Conservation (phyloP, 2,329 filamentous ascomycete species). For the Verticillium tricorpus region DNA sequence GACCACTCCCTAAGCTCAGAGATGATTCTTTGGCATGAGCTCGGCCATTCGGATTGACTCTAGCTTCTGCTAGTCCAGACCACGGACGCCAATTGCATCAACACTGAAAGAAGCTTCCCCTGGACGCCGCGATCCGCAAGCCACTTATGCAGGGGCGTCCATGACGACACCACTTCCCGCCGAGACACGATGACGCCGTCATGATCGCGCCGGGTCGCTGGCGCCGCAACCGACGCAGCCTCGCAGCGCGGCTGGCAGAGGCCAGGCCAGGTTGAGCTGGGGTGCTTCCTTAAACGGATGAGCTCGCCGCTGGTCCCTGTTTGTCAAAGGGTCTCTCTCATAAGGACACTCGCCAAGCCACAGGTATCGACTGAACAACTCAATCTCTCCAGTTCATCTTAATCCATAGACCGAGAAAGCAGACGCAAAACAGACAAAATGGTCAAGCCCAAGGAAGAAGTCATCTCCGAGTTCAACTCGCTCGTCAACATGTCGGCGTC, state of each 20-base stretch:
- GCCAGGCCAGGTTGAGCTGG: too few relatives aligned
- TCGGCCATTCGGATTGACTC: too few relatives aligned
- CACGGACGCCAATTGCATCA: background rate
- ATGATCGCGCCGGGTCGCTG: conserved; percentile 1
- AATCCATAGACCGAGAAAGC: background rate
- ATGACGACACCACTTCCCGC: conserved; percentile 14
- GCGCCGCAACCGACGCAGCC: conserved; percentile 2
- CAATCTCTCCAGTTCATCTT: too few relatives aligned
- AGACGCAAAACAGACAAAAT: conserved; percentile 5
- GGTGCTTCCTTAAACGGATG: too few relatives aligned
- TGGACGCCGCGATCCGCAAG: conserved; percentile 1
- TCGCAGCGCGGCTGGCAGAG: background rate
- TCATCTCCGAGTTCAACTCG: conserved; percentile 57
- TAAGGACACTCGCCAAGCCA: too few relatives aligned
- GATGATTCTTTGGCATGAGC: too few relatives aligned
- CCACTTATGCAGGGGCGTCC: conserved; percentile 15
- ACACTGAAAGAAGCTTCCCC: background rate
- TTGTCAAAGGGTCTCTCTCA: too few relatives aligned
- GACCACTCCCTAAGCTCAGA: background rate
- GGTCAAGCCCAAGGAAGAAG: conserved; percentile 21
- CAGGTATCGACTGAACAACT: too few relatives aligned
- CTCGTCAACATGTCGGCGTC: conserved; percentile 61
- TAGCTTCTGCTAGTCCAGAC: background rate
- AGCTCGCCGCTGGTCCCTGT: too few relatives aligned
- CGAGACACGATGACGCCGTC: conserved; percentile 11